Evolutionary conservation across 306 rosid species (phyloP), one percentile per base, ranked within the genome.

Genomic region (Pterocarpus macrocarpus): DNA sequence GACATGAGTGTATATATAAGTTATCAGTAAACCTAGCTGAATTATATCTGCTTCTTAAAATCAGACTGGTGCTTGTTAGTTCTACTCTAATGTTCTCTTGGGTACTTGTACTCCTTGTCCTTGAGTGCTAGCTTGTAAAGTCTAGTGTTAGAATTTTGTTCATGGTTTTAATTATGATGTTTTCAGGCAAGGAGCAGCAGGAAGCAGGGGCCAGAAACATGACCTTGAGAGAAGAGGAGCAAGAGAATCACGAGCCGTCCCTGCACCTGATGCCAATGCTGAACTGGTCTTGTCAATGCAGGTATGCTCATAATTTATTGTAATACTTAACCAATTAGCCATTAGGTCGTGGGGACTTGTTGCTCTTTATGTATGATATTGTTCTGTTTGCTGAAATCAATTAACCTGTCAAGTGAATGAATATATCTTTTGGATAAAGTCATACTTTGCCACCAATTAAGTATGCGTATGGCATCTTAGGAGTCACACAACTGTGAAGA

Each of bases 241-340:
- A 68, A 86, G 93, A 75, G 98, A 93, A 50, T 96, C 97, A 67
- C 93, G 94, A 74, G 99, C 99, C 0, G 1, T 96, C 72, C 99
- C 99, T 67, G 99, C 99, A 34, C 99, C 99, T 62, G 98, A 96
- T 82, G 99, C 99, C 84, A 96, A 96, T 88, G 99, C 99, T 71
- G 99, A 96, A 82, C 84, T 96, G 80, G 94, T 86, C 59, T 68
- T 85, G 83, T 96, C 99, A 73, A 93, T 96, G 97, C 98, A 92
- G 99, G 99, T 95, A 88, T 88, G 76, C 47, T 62, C 49, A 12
- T 44, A 61, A 58, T 80, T 67, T 59, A 41, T 79, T 32, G 5
- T 33, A 44, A 63, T 50, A 28, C 76, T 38, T 47, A 61, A 53
- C 58, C 69, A 1, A 22, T 22, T 22, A 22, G 28, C 55, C 55